Conservation (phyloP, 768 basidiomycete species). For the Dacryopinax spathularia region DNA sequence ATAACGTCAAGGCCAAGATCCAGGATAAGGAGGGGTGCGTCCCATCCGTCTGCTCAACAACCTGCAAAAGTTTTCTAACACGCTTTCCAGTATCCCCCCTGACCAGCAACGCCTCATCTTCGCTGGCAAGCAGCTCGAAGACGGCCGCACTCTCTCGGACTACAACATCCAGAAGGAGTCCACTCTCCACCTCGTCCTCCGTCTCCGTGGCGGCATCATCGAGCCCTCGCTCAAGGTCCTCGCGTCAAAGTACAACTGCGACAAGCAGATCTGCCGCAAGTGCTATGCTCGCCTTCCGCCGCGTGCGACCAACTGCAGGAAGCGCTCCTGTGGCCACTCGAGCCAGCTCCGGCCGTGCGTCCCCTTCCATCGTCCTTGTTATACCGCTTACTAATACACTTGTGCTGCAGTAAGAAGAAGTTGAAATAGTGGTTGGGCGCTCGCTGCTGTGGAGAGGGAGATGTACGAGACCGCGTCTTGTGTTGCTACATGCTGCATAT, state of each 20-base stretch:
- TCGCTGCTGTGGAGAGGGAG: neutral
- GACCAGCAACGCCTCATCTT: constrained; percentile 94
- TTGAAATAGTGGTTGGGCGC: constrained; percentile 51
- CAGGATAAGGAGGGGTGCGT: constrained; percentile 65
- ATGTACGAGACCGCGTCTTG: constrained; percentile 1
- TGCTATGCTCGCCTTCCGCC: constrained; percentile 99
- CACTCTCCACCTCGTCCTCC: constrained; percentile 92
- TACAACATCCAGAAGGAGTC: constrained; percentile 99
- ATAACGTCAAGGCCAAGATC: constrained; percentile 81
- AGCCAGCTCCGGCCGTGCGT: constrained; percentile 84
- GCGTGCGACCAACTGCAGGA: constrained; percentile 98
- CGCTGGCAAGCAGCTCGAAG: constrained; percentile 97
- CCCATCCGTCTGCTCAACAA: neutral
- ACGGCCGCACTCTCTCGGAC: constrained; percentile 89
- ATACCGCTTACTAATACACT: constrained; percentile 5
- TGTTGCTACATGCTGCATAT: neutral
- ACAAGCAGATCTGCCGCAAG: constrained; percentile 99
- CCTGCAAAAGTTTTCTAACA: neutral
- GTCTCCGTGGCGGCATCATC: constrained; percentile 95
- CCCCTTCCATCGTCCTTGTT: constrained; percentile 1
- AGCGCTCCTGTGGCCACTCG: constrained; percentile 81
- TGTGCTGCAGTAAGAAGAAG: constrained; percentile 70
- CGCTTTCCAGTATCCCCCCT: constrained; percentile 56
- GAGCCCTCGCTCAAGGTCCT: constrained; percentile 97
- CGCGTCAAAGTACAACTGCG: constrained; percentile 95